Percentiles rank a stretch among this genome's conserved stretches.
These are phyloP conservation scores for Acanthamoeba triangularis DNA, from an alignment of 208 protist species.

Conservation along the genomic window DNA sequence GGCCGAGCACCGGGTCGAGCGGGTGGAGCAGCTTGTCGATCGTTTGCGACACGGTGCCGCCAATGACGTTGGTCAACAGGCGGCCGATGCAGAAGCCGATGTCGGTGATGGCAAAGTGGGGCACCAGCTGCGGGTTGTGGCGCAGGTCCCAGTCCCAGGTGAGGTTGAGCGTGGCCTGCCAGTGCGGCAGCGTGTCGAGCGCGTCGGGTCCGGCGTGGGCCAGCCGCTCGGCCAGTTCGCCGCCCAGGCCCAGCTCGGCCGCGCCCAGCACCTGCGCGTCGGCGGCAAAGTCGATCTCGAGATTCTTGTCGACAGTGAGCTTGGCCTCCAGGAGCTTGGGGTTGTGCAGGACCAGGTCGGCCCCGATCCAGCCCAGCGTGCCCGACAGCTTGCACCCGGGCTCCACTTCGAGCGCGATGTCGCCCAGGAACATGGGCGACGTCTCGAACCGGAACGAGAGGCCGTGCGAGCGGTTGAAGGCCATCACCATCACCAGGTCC, in stretches of 20 bases:
- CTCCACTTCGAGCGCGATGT: background rate
- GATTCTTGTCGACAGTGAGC: conserved; percentile 7
- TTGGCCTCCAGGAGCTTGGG: conserved; percentile 47
- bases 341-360: conserved; percentile 1
- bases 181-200: conserved; percentile 59
- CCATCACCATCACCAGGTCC: background rate
- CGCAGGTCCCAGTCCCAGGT: conserved; percentile 36
- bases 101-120: conserved; percentile 42
- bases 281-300: background rate
- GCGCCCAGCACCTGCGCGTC: background rate
- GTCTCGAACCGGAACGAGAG: background rate
- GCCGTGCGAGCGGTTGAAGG: conserved; percentile 61
- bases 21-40: conserved; percentile 52
- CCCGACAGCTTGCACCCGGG: conserved; percentile 32
- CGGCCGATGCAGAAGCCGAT: conserved; percentile 65
- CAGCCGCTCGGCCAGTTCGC: conserved; percentile 61
- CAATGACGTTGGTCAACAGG: conserved; percentile 27
- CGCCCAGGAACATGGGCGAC: conserved; percentile 14
- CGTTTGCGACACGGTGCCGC: conserved; percentile 4
- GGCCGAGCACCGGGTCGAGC: conserved; percentile 65
- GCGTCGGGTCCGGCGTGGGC: conserved; percentile 52
- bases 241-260: conserved; percentile 32
- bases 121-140: background rate
- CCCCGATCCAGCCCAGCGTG: conserved; percentile 37
- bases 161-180: conserved; percentile 61